Conservation (phyloP, 164 flowering plant species). For the Piper longum region DNA sequence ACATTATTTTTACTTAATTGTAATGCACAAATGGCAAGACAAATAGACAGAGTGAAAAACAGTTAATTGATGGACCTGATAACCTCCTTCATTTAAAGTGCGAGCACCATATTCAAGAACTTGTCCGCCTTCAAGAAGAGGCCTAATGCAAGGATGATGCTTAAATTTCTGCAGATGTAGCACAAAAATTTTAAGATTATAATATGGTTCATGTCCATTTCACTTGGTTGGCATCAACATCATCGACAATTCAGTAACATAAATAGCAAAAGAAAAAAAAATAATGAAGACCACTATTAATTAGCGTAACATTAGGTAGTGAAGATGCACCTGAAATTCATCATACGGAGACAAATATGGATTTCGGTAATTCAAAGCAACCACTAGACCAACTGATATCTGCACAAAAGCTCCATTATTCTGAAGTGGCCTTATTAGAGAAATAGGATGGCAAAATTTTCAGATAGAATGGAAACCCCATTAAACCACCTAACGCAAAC, state of each 20-base stretch:
- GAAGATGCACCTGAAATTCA: slow-evolving; percentile 57
- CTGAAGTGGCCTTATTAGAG: background rate
- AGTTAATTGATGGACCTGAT: slow-evolving; percentile 50
- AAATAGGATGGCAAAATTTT: too few relatives aligned
- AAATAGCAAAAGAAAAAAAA: too few relatives aligned
- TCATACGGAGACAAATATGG: slow-evolving; percentile 88
- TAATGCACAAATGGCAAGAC: background rate
- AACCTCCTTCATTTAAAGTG: slow-evolving; percentile 93
- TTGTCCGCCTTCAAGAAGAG: slow-evolving; percentile 77
- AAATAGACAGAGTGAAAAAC: background rate
- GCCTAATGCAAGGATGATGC: slow-evolving; percentile 77
- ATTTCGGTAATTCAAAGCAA: slow-evolving; percentile 80
- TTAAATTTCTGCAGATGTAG: slow-evolving; percentile 51
- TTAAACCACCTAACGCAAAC: too few relatives aligned
- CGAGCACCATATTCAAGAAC: slow-evolving; percentile 97
- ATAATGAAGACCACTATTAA: too few relatives aligned
- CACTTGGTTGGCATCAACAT: too few relatives aligned
- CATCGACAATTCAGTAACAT: too few relatives aligned
- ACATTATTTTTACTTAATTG: slow-evolving; percentile 10
- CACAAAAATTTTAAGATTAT: slow-evolving; percentile 1
- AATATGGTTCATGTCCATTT: background rate
- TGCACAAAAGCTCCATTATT: slow-evolving; percentile 18
- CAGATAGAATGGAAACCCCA: too few relatives aligned
- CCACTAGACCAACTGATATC: slow-evolving; percentile 85
- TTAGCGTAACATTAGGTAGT: too few relatives aligned